phyloP scores from a whole-genome alignment of 345 rosid genomes.

The Cardamine resedifolia region DNA sequence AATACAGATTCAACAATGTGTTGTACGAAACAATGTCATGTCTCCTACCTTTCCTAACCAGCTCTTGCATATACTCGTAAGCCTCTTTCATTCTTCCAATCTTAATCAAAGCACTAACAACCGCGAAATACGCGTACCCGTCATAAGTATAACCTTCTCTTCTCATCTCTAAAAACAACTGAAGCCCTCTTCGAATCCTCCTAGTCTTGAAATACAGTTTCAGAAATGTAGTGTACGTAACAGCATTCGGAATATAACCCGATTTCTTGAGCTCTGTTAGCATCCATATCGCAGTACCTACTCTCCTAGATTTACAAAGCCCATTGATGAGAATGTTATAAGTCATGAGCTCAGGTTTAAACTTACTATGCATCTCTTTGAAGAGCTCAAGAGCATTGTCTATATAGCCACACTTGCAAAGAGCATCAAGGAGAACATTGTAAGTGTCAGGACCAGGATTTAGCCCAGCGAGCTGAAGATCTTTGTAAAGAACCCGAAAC shows the following conservation, averaged over 20 bases:
- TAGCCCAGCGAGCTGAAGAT: conserved; percentile 39
- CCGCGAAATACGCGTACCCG: conserved; percentile 73
- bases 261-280: conserved; percentile 53
- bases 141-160: conserved; percentile 69
- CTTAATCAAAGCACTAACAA: conserved; percentile 65
- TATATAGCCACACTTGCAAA: conserved; percentile 62
- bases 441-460: conserved; percentile 52
- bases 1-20: conserved; percentile 63
- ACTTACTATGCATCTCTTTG: conserved; percentile 51
- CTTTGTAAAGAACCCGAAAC: conserved; percentile 48
- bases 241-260: conserved; percentile 58
- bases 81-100: conserved; percentile 57
- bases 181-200: conserved; percentile 61
- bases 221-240: conserved; percentile 71
- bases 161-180: conserved; percentile 56
- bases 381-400: conserved; percentile 58
- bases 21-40: conserved; percentile 77
- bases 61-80: conserved; percentile 40
- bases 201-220: conserved; percentile 59
- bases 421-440: conserved; percentile 76
- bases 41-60: conserved; percentile 48
- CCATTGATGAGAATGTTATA: conserved; percentile 78
- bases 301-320: conserved; percentile 61
- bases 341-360: conserved; percentile 56
- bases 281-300: conserved; percentile 53